Conservation (phyloP, 1,139 yeast genomes). For the Blastobotrys niveus region DNA sequence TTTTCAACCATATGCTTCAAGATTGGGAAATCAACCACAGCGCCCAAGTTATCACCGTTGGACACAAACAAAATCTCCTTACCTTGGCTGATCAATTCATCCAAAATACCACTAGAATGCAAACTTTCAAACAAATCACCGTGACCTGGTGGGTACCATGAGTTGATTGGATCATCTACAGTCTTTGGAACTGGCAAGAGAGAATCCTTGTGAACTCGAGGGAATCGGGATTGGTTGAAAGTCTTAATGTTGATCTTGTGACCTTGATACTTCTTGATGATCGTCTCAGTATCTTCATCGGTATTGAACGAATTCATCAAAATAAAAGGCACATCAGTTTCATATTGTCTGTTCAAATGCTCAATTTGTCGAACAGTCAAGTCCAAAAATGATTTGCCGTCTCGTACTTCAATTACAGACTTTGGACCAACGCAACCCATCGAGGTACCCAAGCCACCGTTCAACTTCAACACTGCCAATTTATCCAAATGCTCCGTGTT, state of each 20-base stretch:
- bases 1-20: constrained; percentile 90
- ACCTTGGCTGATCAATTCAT: constrained; percentile 84
- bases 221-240: constrained; percentile 94
- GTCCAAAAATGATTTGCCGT: constrained; percentile 94
- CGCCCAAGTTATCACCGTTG: constrained; percentile 97
- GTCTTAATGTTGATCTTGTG: constrained; percentile 94
- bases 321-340: constrained; percentile 89
- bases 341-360: constrained; percentile 83
- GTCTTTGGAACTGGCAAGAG: constrained; percentile 86
- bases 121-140: constrained; percentile 94
- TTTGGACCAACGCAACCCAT: constrained; percentile 99
- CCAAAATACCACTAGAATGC: constrained; percentile 86
- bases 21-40: constrained; percentile 90
- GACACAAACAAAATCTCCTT: constrained; percentile 93
- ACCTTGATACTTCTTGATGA: constrained; percentile 94
- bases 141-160: constrained; percentile 99
- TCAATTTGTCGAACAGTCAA: constrained; percentile 95
- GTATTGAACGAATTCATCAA: constrained; percentile 99
- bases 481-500: constrained; percentile 58
- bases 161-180: constrained; percentile 66
- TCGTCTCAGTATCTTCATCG: constrained; percentile 89
- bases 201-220: constrained; percentile 92
- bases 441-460: constrained; percentile 98
- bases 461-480: constrained; percentile 89
- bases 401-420: constrained; percentile 96